Base-by-base conservation (phyloP, 1,284 basidiomycete species). In the Tremellales sp. region DNA sequence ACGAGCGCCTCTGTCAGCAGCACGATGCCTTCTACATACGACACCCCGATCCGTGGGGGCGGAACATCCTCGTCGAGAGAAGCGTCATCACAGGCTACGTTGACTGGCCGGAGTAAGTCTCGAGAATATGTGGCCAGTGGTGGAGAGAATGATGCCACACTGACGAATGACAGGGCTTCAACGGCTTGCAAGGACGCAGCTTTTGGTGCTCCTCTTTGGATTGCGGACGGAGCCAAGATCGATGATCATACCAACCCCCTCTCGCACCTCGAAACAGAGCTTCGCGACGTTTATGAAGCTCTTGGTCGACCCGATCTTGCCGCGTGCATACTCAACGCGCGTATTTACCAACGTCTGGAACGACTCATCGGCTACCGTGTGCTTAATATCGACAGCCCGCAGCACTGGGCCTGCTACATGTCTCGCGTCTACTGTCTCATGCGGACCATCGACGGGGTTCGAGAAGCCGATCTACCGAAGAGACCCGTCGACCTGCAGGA, bases 21-120 rank as follows among this genome's bases (percentile, higher is more conserved):
- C 15, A 36, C 15, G 15, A 5, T 17, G 13, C 33, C 6, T 36
- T 36, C 33, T 36, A 36, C 13, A 36, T 36, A 6, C 33, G 33
- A 36, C 33, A 36, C 19, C 33, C 33, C 33, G 33, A 36, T 36
- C 19, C 15, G 15, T 36, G 15, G 6, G 33, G 33, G 4, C 15
- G 15, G 4, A 36, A 15, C 19, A 15, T 36, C 15, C 33, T 36
- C 19, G 33, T 17, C 5, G 13, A 36, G 6, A 4, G 13, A 15
- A 15, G 4, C 33, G 19, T 6, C 4, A 42, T 51, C 8, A 48
- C 40, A 7, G 46, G 43, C 4, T 29, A 51, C n/a, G 48, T 54
- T 23, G 53, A 54, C 29, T 54, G 53, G 53, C 46, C 51, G 43
- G 51, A 49, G 53, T 51, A 19, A 37, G 49, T 51, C 3, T 13